Percentiles rank a stretch among this genome's conserved stretches.
phyloP scores from a whole-genome alignment of 2,329 filamentous ascomycete species.

The Dactylellina parvicollis region DNA sequence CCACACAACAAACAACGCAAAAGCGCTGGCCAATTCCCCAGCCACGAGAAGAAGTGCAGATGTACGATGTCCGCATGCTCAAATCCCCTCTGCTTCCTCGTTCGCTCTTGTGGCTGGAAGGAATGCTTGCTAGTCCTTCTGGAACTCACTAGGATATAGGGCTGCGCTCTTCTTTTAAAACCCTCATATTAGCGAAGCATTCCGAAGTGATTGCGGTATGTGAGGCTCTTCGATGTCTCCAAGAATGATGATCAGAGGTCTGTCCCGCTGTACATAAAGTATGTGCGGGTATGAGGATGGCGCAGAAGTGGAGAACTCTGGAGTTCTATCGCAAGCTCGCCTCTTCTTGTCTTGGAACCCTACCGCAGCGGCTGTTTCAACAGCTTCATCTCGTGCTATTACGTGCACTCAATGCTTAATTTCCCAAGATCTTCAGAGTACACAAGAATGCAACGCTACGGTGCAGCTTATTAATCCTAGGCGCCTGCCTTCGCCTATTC shows the following conservation, averaged over 20 bases:
- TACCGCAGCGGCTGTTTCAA: constrained; percentile 11
- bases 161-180: constrained; percentile 6
- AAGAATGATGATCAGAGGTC: constrained; percentile 38
- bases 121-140: constrained; percentile 13
- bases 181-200: constrained; percentile 34
- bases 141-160: neutral
- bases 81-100: constrained; percentile 10
- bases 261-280: neutral
- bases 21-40: constrained; percentile 7
- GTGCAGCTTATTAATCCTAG: neutral
- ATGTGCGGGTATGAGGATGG: constrained; percentile 10
- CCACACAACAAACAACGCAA: constrained; percentile 45
- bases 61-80: constrained; percentile 12
- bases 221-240: constrained; percentile 11
- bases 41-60: constrained; percentile 7
- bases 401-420: neutral
- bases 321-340: constrained; percentile 22
- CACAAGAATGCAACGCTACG: constrained; percentile 15
- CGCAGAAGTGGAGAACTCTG: neutral
- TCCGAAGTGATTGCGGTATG: neutral
- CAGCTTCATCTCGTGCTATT: constrained; percentile 1
- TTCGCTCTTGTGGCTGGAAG: neutral
- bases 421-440: neutral
- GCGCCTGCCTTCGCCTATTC: neutral
- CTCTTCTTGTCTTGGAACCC: constrained; percentile 16